Evolutionary conservation across 2,329 filamentous ascomycete genomes (phyloP), one percentile per base, ranked within the genome.

Genomic region (Fonsecaea nubica): DNA sequence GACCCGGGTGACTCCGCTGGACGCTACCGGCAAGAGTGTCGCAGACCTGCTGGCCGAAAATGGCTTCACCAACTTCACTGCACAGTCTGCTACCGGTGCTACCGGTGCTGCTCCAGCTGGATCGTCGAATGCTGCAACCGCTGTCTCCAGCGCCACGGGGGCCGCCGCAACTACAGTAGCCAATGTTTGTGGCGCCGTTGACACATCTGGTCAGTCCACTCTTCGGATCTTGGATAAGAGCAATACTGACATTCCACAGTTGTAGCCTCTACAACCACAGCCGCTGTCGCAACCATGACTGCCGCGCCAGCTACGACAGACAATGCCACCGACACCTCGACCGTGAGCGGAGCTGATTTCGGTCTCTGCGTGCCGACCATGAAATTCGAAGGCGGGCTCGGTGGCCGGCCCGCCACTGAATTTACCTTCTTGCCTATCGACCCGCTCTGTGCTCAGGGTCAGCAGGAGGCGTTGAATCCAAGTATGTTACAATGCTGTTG

Each of bases 371-470:
- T 73, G 3, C 84, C 84, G 12, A 82, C 80, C 21, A 85, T 86
- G 72, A 83, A 88, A 4, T 87, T 87, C 78, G 80, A 85, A 73
- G 80, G 81, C 53, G 86, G 86, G 9, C 83, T 84, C 0, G 71
- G 78, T 58, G 82, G 82, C 18, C 85, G 86, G 62, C 75, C 80
- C 10, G 81, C 82, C 30, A 82, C 80, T 63, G 88, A 90, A 77
- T 87, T 85, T 78, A 90, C 89, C 58, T 91, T 91, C 85, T 87
- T 89, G 76, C 85, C 89, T 58, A 84, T 84, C 58, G 89, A 91
- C 75, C 80, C 86, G 7, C 78, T 85, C 13, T 84, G 89, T 65
- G 83, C 83, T 69, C 80, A 87, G 74, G 85, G 85, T 58, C 88
- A 91, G 77, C 78, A 87, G 72, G 89, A 91, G 75, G 88, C 71